Base-by-base conservation (phyloP, 768 basidiomycete genomes). In the Psilocybe cyanescens region DNA sequence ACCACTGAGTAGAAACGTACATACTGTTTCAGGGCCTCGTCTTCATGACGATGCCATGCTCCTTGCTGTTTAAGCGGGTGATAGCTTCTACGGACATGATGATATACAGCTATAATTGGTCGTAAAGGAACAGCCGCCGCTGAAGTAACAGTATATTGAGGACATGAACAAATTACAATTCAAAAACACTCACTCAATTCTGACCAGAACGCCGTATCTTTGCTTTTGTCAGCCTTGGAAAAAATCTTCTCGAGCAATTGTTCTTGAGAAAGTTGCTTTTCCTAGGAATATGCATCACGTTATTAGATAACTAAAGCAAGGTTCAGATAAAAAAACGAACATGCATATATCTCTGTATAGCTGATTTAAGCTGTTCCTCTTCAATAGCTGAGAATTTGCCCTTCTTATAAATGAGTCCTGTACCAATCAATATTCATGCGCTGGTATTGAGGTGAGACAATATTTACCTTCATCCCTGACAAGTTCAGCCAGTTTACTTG, bases 311-410 rank as follows among this genome's bases (percentile, higher is more conserved):
- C 12, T 1, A 24, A 12, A 46, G 37, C 30, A 19, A 49, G 33
- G 29, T 9, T 6, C 8, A 29, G 44, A 50, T 17, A 30, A 19
- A 58, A 56, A 51, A n/a, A 77, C 87, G 51, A 67, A 90, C 91
- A 17, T 72, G 66, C 57, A 83, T 81, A 70, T 87, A 92, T 8
- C 75, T 72, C 58, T 89, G 86, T 37, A 94, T 86, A 6, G 91
- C 92, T 12, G 74, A 72, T 63, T 76, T 81, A 1, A 94, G 73
- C 63, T 88, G 87, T 28, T 86, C 81, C 59, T 87, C 89, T 68
- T 95, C 92, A 45, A 86, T 86, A 0, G 88, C 84, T 28, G 91
- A 92, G 68, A 95, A 95, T 70, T 92, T 94, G 12, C 92, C 92
- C 73, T 93, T 93, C 76, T 89, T 93, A 72, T 92, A 94, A 2